Base-by-base conservation (phyloP, 2,329 filamentous ascomycete genomes). In the Plectosphaerella sp. region DNA sequence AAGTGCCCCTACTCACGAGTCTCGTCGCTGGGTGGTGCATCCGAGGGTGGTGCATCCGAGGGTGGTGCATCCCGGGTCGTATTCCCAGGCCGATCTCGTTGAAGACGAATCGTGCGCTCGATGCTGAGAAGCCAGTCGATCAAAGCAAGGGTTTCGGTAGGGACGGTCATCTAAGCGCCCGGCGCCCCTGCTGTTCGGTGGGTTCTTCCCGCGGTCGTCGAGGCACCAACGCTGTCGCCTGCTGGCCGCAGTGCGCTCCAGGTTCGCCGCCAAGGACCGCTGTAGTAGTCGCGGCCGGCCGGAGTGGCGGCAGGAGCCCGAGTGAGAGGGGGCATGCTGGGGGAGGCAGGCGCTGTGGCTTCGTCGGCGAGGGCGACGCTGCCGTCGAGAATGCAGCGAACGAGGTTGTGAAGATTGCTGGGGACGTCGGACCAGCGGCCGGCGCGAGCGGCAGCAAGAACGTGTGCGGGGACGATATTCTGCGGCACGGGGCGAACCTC, bases 361-460 rank as follows among this genome's bases (percentile, higher is more conserved):
- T 53, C 50, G n/a, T 47, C 50, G 10, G 33, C 14, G 16, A 39
- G 46, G 6, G 58, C 57, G 45, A 59, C 60, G 54, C 76, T 74
- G 9, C 64, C 64, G 41, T 72, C 71, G 15, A 82, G 62, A 9
- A 72, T 72, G 20, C 72, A 71, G 24, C 78, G 72, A 37, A 84
- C 72, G 57, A 80, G 69, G 47, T 72, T 72, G 55, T 79, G 80
- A 37, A 84, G 68, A 46, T 75, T 75, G 43, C 79, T 76, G 15
- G 82, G 82, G 12, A 85, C 76, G 22, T 82, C 76, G 39, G 75
- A 65, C 82, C 82, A 86, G 55, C 75, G 74, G 45, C 79, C 80
- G 8, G 73, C 71, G 54, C 80, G 72, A n/a, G 80, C 81, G 9
- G 78, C 77, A 50, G 69, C 74, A 15, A 84, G 64, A 67, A 84